Conservation (phyloP, 768 basidiomycete species). For the Steccherinum ochraceum region DNA sequence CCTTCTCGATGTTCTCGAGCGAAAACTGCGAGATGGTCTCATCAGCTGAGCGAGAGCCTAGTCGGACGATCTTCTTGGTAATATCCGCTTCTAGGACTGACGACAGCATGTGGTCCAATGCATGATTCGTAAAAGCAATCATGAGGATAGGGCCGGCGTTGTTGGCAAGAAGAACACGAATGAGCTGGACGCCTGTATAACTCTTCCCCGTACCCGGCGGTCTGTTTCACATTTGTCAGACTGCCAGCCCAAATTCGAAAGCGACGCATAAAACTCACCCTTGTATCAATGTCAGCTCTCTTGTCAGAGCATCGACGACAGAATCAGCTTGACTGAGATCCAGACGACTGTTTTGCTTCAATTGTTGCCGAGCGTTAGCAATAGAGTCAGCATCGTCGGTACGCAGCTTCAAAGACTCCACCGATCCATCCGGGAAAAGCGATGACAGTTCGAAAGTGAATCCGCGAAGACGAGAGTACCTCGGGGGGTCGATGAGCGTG, state of each 20-base stretch:
- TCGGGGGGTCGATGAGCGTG: conserved; percentile 41
- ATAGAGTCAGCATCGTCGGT: conserved; percentile 38
- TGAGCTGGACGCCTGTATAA: conserved; percentile 62
- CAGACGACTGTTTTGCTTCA: conserved; percentile 45
- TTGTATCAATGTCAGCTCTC: conserved; percentile 65
- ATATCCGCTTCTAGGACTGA: conserved; percentile 61
- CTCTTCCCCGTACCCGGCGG: conserved; percentile 81
- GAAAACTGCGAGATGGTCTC: conserved; percentile 56
- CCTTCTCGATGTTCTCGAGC: conserved; percentile 50
- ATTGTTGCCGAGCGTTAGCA: conserved; percentile 36
- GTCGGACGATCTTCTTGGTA: conserved; percentile 56
- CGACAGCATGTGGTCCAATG: conserved; percentile 65
- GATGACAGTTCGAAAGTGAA: conserved; percentile 53
- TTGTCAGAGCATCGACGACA: conserved; percentile 50
- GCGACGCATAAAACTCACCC: conserved; percentile 36
- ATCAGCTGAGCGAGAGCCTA: conserved; percentile 60
- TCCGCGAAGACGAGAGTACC: conserved; percentile 44
- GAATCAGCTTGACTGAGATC: conserved; percentile 72
- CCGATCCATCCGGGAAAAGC: conserved; percentile 36
- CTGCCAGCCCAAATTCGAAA: too few relatives aligned
- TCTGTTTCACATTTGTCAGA: conserved; percentile 30
- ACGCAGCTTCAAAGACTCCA: conserved; percentile 34
- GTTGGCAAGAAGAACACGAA: conserved; percentile 57
- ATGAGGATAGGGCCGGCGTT: conserved; percentile 46
- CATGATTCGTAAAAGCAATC: conserved; percentile 73